Evolutionary conservation across 768 basidiomycete species (phyloP).

Genomic region (Agrocybe chaxingu): DNA sequence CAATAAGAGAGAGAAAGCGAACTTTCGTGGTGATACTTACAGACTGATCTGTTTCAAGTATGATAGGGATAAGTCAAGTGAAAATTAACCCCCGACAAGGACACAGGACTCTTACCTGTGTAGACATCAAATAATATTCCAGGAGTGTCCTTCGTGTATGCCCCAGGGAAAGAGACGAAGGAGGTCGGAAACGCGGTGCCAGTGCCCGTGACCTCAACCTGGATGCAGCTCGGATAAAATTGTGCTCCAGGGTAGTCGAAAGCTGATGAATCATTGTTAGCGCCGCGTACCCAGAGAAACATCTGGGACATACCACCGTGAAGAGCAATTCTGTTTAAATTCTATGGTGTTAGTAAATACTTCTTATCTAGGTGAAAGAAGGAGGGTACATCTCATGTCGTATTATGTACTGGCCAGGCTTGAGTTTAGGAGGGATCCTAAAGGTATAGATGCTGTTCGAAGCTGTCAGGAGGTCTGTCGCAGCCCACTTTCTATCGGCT

Average conservation of each 20-base stretch:
- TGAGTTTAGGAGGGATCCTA: constrained; percentile 42
- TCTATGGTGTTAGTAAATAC: neutral
- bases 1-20: neutral
- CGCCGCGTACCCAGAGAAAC: neutral
- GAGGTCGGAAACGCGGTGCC: constrained; percentile 40
- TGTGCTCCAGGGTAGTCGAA: constrained; percentile 40
- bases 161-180: constrained; percentile 49
- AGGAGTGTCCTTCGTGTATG: constrained; percentile 34
- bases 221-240: constrained; percentile 44
- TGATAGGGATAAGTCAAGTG: neutral
- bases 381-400: constrained; percentile 41
- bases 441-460: constrained; percentile 42
- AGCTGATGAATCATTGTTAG: constrained; percentile 16
- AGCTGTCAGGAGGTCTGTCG: constrained; percentile 35
- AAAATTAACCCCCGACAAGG: neutral
- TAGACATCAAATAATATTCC: constrained; percentile 37
- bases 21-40: constrained; percentile 14
- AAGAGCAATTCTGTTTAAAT: constrained; percentile 31
- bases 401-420: constrained; percentile 47
- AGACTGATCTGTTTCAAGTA: constrained; percentile 18
- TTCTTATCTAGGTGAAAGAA: neutral
- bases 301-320: constrained; percentile 25
- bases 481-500: constrained; percentile 41
- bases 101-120: constrained; percentile 17
- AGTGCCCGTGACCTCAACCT: constrained; percentile 42